Conservation (phyloP, 495 filamentous ascomycete genomes). For the Parachaetomium inaequale region DNA sequence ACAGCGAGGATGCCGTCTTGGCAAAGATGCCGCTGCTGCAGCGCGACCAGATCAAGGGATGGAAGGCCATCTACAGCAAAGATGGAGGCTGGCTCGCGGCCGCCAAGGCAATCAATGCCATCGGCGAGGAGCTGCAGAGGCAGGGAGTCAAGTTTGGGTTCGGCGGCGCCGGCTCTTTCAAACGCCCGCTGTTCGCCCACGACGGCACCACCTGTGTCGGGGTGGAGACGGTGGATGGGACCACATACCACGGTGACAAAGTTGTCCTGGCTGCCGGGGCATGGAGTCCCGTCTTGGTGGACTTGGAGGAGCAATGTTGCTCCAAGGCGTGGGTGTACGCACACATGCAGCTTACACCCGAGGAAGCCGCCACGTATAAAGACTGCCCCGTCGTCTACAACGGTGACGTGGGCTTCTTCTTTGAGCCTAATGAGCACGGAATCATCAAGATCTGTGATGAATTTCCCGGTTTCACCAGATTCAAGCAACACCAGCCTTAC, state of each 20-base stretch:
- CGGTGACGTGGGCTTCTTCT: not conserved
- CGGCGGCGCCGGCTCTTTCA: not conserved
- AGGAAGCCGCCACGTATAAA: not conserved
- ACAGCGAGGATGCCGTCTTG: not conserved
- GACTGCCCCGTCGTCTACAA: not conserved
- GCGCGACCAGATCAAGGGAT: not conserved
- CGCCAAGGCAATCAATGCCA: constrained; percentile 3
- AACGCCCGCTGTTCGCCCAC: not conserved
- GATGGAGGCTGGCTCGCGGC: not conserved
- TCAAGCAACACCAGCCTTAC: constrained; percentile 1
- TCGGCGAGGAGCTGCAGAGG: not conserved
- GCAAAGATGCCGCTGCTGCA: not conserved
- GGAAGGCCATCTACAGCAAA: not conserved
- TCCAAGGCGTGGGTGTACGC: constrained; percentile 1
- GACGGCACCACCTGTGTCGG: not conserved
- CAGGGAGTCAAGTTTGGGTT: not conserved
- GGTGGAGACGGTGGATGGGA: not conserved
- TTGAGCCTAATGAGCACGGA: not conserved
- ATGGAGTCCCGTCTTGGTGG: not conserved
- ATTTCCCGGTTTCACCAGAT: not conserved
- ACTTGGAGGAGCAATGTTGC: constrained; percentile 2
- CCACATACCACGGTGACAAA: not conserved
- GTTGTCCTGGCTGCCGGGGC: not conserved
- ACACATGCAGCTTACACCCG: not conserved
- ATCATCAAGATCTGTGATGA: not conserved